Evolutionary conservation across 495 filamentous ascomycete species (phyloP), one percentile per base, ranked within the genome.

Genomic region (Xylaria castorea): DNA sequence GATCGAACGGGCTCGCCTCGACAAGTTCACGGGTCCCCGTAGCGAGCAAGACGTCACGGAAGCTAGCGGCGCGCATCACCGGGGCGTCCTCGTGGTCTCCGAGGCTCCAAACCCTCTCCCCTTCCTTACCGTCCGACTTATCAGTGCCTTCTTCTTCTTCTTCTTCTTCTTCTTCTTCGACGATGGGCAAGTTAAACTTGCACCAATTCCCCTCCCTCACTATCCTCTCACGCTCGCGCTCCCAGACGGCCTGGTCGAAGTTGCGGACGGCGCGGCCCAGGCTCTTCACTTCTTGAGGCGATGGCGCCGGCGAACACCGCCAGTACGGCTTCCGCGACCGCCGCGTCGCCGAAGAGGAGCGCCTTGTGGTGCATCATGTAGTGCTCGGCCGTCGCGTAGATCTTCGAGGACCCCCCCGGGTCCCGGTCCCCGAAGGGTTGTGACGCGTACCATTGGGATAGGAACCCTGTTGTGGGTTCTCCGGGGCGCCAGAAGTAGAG

Each of bases 361-460:
- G 88, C 89, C 80, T 91, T 91, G 64, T 83, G 84, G 79, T 90
- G 83, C 89, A 90, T 90, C 89, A 91, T 90, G 79, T 89, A 90
- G 77, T 83, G 81, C 70, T 83, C 80, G 27, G 82, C 80, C 8
- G 81, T 82, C 6, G 68, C 68, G 73, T 84, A 83, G 74, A 78
- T 50, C n/a, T 72, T 75, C 8, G 66, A 32, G 1, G 57, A 27
- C 38, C 71, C 51, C 38, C 38, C 18, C 22, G 44, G 30, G 44
- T 51, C 42, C 11, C 51, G 55, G 71, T 82, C 81, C 25, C 67
- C 67, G 66, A 82, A 84, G 63, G 74, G 77, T 36, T 70, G 75
- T 1, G 58, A 38, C 5, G 65, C 64, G 76, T 79, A 82, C 78
- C 78, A 82, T 70, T 83, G 81, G 2, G 76, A 80, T 22, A 83